Evolutionary conservation across 129 eudicot genomes (phyloP).

Genomic region (Rutidosis leptorrhynchoides): DNA sequence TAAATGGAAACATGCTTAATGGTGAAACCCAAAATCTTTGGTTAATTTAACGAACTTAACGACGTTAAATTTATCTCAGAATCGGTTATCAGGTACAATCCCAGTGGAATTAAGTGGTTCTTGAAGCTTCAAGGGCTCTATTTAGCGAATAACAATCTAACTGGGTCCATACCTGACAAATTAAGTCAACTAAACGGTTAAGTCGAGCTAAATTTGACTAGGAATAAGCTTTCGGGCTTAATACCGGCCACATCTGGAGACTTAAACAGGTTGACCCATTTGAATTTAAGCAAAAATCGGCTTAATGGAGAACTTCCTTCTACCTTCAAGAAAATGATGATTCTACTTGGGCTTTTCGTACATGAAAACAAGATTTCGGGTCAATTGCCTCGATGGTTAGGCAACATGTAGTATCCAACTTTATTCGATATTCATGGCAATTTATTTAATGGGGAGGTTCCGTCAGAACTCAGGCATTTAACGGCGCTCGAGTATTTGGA

Average conservation of each 20-base stretch:
- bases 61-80: conserved; percentile 51
- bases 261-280: conserved; percentile 50
- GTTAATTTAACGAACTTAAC: conserved; percentile 48
- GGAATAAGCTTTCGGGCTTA: conserved; percentile 49
- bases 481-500: conserved; percentile 49
- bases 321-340: conserved; percentile 39
- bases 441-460: conserved; percentile 48
- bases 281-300: conserved; percentile 56
- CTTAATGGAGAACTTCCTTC: conserved; percentile 53
- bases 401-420: conserved; percentile 52
- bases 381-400: conserved; percentile 49
- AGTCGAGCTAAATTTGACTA: conserved; percentile 58
- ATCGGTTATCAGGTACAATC: conserved; percentile 45
- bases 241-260: conserved; percentile 44
- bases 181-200: conserved; percentile 45
- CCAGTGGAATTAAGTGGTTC: conserved; percentile 45
- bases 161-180: conserved; percentile 44
- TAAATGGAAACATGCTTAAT: conserved; percentile 48
- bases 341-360: conserved; percentile 49
- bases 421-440: conserved; percentile 62
- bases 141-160: conserved; percentile 54
- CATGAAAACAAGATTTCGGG: conserved; percentile 57
- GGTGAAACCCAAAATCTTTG: conserved; percentile 51
- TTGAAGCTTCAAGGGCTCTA: conserved; percentile 51
- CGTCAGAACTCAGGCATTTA: conserved; percentile 48